Evolutionary conservation across 352 stramenopile genomes (phyloP).

Genomic region (Ophiocytium majus): DNA sequence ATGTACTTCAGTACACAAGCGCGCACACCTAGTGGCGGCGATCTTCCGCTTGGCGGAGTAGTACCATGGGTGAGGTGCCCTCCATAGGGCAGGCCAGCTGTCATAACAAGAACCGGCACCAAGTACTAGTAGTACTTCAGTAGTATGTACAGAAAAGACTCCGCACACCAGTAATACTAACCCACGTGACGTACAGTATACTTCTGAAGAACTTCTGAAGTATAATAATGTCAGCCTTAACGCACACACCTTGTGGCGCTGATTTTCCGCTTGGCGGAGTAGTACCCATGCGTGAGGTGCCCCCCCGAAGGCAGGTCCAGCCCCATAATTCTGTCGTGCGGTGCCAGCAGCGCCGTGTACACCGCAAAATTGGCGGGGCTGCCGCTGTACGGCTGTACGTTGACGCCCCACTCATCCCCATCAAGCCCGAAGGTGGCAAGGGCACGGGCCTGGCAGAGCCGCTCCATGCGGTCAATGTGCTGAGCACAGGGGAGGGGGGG

Average conservation of each 20-base stretch:
- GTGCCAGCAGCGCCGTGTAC: constrained; percentile 93
- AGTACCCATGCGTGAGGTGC: constrained; percentile 96
- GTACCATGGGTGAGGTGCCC: too few relatives aligned
- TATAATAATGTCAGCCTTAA: too few relatives aligned
- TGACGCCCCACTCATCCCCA: constrained; percentile 82
- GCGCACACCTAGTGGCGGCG: not conserved
- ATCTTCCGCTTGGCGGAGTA: too few relatives aligned
- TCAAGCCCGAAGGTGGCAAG: constrained; percentile 85
- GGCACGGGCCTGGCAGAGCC: constrained; percentile 89
- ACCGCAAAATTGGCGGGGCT: constrained; percentile 98
- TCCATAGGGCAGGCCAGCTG: too few relatives aligned
- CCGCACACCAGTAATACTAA: too few relatives aligned
- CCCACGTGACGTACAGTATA: too few relatives aligned
- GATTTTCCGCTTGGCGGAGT: constrained; percentile 60
- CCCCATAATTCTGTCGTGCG: constrained; percentile 99
- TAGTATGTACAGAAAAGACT: too few relatives aligned
- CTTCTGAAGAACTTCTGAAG: too few relatives aligned
- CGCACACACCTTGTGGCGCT: constrained; percentile 3
- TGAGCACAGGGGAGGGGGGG: too few relatives aligned
- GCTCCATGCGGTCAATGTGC: constrained; percentile 92
- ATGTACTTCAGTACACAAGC: too few relatives aligned
- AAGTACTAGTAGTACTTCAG: too few relatives aligned
- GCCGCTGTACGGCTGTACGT: constrained; percentile 92
- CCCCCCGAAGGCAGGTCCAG: constrained; percentile 96
- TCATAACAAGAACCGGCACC: too few relatives aligned